Conservation (phyloP, 2,329 filamentous ascomycete species). For the Ceratocystiopsis brevicomis region DNA sequence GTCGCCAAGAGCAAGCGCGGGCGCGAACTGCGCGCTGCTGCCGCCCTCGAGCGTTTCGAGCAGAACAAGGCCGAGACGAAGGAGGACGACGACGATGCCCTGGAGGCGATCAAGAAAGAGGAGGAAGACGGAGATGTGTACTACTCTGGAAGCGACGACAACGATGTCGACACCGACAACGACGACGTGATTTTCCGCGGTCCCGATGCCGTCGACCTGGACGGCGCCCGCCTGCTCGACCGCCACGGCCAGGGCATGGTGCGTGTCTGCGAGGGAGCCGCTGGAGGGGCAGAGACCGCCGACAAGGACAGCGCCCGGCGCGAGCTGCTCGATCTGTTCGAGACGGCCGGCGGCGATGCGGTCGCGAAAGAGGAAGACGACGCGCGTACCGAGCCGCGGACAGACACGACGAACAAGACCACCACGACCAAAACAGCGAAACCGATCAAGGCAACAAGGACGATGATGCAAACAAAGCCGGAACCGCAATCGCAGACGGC, state of each 20-base stretch:
- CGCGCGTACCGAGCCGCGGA: too few species aligned
- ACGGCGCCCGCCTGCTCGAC: conserved; percentile 45
- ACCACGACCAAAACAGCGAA: background rate
- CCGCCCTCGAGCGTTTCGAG: conserved; percentile 56
- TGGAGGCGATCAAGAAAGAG: conserved; percentile 12
- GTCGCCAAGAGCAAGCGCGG: conserved; percentile 59
- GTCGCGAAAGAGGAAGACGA: too few species aligned
- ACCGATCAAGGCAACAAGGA: background rate
- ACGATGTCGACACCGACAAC: conserved; percentile 28
- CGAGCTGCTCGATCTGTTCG: conserved; percentile 47
- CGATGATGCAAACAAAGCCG: too few species aligned
- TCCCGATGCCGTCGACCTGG: conserved; percentile 41
- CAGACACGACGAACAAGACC: background rate
- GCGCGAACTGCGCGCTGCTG: conserved; percentile 56
- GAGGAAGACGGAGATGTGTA: conserved; percentile 20
- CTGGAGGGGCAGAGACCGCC: conserved; percentile 19
- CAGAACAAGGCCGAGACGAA: conserved; percentile 31
- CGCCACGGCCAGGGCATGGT: conserved; percentile 47
- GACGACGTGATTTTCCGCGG: conserved; percentile 17
- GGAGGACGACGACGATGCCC: conserved; percentile 20
- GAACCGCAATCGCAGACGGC: too few species aligned
- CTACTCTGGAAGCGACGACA: conserved; percentile 30
- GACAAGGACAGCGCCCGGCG: conserved; percentile 40
- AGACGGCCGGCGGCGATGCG: conserved; percentile 15
- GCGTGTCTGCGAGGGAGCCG: conserved; percentile 51